Evolutionary conservation across 768 basidiomycete species (phyloP).

Genomic region (Kwoniella europaea): DNA sequence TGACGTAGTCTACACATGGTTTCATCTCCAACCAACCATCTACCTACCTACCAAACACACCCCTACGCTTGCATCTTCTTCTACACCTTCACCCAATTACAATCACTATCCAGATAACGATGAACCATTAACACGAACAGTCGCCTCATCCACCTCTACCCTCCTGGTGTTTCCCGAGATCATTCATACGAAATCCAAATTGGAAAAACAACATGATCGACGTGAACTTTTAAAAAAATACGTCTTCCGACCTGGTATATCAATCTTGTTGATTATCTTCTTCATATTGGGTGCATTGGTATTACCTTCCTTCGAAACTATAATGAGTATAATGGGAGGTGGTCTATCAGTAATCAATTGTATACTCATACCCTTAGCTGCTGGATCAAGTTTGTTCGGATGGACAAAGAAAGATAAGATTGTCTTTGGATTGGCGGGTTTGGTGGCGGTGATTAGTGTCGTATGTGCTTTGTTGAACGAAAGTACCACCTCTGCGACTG

Average conservation of each 20-base stretch:
- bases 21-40: constrained; percentile 47
- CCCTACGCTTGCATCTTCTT: constrained; percentile 12
- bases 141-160: constrained; percentile 15
- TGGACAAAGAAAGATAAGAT: constrained; percentile 29
- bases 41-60: constrained; percentile 38
- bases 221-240: constrained; percentile 37
- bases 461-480: constrained; percentile 22
- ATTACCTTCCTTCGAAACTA: constrained; percentile 45
- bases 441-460: constrained; percentile 16
- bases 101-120: background rate
- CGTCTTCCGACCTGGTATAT: constrained; percentile 36
- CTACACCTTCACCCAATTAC: constrained; percentile 7
- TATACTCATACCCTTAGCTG: constrained; percentile 44
- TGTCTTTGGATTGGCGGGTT: constrained; percentile 6
- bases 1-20: constrained; percentile 43
- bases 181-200: constrained; percentile 2
- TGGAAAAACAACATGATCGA: constrained; percentile 31
- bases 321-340: constrained; percentile 44
- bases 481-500: background rate
- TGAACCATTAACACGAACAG: constrained; percentile 1
- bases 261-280: constrained; percentile 34
- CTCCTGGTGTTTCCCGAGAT: constrained; percentile 4
- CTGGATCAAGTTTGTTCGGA: constrained; percentile 39
- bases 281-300: constrained; percentile 41
- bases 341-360: constrained; percentile 40